A percentile compares a stretch with the other conserved stretches of the same genome.
phyloP scores from a whole-genome alignment of 2,329 filamentous ascomycete species.

The Fusarium sp. region DNA sequence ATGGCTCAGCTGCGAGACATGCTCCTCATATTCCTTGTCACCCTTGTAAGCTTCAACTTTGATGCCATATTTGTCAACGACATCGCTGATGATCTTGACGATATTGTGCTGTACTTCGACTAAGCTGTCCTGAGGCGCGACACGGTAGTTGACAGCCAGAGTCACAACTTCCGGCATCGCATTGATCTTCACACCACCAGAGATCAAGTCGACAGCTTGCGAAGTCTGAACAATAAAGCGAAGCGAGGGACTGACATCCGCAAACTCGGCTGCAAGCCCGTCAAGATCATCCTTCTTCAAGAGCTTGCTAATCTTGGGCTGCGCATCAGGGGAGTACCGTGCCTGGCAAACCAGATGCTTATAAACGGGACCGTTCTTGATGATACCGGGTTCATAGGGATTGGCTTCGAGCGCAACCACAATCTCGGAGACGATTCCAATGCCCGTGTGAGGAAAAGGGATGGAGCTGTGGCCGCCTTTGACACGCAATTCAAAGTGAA shows the following conservation, averaged over 20 bases:
- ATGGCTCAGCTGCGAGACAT: background rate
- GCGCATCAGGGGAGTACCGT: slow-evolving; percentile 66
- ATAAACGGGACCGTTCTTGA: slow-evolving; percentile 68
- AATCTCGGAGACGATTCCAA: slow-evolving; percentile 78
- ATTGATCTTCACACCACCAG: slow-evolving; percentile 77
- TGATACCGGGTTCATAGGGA: slow-evolving; percentile 65
- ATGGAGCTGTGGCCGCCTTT: slow-evolving; percentile 73
- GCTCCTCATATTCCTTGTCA: slow-evolving; percentile 53
- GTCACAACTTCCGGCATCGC: slow-evolving; percentile 74
- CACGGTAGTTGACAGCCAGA: slow-evolving; percentile 73
- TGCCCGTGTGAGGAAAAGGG: slow-evolving; percentile 77
- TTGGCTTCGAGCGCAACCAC: slow-evolving; percentile 75
- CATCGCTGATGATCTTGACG: slow-evolving; percentile 61
- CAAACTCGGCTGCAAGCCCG: slow-evolving; percentile 50
- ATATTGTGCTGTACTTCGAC: slow-evolving; percentile 67
- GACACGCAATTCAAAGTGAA: slow-evolving; percentile 62
- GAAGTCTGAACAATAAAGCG: slow-evolving; percentile 74
- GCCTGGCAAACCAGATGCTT: slow-evolving; percentile 71
- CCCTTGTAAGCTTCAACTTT: slow-evolving; percentile 57
- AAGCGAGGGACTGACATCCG: slow-evolving; percentile 32
- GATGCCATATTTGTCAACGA: slow-evolving; percentile 71
- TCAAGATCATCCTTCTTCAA: slow-evolving; percentile 53
- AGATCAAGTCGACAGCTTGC: slow-evolving; percentile 72
- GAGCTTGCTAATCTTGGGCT: slow-evolving; percentile 57
- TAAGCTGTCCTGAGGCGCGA: slow-evolving; percentile 69